Conservation (phyloP, 2,329 filamentous ascomycete species). For the Graphiopsis chlorocephala region DNA sequence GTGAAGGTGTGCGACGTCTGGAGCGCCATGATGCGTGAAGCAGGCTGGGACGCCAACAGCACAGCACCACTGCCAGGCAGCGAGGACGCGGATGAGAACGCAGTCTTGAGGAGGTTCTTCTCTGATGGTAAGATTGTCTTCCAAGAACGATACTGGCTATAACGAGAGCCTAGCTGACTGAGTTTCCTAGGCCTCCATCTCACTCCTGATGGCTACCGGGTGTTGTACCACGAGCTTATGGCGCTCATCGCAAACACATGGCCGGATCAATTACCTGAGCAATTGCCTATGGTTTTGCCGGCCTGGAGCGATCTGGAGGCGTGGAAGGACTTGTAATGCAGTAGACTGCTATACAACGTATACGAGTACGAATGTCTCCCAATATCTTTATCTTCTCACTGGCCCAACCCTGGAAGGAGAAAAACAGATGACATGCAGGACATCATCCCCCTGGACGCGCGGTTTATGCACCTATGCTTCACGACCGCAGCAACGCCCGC, state of each 20-base stretch:
- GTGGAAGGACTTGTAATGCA: constrained; percentile 20
- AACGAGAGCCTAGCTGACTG: background rate
- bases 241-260: constrained; percentile 49
- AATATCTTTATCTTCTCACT: background rate
- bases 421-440: background rate
- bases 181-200: constrained; percentile 53
- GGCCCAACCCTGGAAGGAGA: background rate
- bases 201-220: constrained; percentile 53
- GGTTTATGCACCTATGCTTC: background rate
- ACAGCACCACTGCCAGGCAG: constrained; percentile 53
- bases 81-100: constrained; percentile 56
- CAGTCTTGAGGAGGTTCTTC: constrained; percentile 52
- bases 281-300: constrained; percentile 53
- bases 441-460: background rate
- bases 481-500: background rate
- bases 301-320: constrained; percentile 45
- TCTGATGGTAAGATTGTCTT: constrained; percentile 43
- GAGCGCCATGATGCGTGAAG: constrained; percentile 68
- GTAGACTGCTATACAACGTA: background rate
- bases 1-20: constrained; percentile 76
- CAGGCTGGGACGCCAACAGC: constrained; percentile 50
- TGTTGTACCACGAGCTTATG: constrained; percentile 55
- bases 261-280: constrained; percentile 55
- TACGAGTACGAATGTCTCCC: background rate
- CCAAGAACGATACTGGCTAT: background rate